A percentile compares a stretch with the other conserved stretches of the same genome.
Conservation (phyloP, 2,329 filamentous ascomycete genomes). For the Pseudogymnoascus verrucosus region DNA sequence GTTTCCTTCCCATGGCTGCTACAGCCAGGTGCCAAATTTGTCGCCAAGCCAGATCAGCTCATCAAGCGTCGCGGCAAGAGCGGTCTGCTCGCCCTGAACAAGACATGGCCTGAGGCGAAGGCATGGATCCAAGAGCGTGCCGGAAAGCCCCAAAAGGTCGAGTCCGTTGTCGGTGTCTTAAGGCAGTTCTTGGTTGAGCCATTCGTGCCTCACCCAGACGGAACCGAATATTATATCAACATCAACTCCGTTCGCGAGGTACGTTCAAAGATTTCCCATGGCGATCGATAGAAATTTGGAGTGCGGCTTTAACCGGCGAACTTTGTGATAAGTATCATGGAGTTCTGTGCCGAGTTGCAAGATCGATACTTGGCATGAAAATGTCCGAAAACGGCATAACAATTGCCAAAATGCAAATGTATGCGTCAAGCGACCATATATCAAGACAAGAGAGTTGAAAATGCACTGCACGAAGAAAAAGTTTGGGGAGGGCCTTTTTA, state of each 20-base stretch:
- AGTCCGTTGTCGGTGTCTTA: conserved; percentile 80
- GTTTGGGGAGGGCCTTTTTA: background rate
- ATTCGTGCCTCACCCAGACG: conserved; percentile 89
- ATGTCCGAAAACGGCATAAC: background rate
- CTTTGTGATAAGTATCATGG: background rate
- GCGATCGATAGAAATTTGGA: background rate
- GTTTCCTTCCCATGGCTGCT: conserved; percentile 95
- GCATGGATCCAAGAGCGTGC: conserved; percentile 91
- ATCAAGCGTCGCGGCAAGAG: conserved; percentile 99
- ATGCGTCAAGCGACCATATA: background rate
- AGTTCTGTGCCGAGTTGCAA: background rate
- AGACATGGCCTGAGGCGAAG: conserved; percentile 89
- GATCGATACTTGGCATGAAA: background rate
- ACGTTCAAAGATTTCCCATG: conserved; percentile 41
- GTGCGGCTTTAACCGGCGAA: background rate
- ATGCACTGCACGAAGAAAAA: background rate
- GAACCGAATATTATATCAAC: conserved; percentile 99
- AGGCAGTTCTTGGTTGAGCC: conserved; percentile 97
- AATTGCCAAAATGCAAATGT: background rate
- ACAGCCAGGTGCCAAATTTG: conserved; percentile 75
- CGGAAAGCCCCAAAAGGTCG: conserved; percentile 86
- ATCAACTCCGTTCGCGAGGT: conserved; percentile 99
- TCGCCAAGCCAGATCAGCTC: conserved; percentile 98
- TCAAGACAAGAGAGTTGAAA: background rate
- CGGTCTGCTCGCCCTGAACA: conserved; percentile 91